Evolutionary conservation across 805 yeast species (phyloP).

Genomic region (Saturnispora diversa): DNA sequence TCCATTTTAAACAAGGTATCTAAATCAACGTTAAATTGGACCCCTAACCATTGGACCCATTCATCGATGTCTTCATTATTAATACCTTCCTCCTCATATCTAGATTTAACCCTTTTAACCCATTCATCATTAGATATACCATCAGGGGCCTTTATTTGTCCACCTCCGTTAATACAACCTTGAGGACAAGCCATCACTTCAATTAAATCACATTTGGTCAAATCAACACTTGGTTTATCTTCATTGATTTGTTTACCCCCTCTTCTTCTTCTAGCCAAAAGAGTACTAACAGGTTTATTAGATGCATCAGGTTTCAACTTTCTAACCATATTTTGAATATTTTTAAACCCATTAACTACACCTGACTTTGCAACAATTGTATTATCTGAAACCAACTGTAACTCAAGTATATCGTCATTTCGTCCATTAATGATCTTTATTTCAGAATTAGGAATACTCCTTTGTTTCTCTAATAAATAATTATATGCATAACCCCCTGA

Average conservation of each 20-base stretch:
- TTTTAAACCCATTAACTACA: conserved; percentile 83
- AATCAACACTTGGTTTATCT: conserved; percentile 37
- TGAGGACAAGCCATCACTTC: conserved; percentile 99
- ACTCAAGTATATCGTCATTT: conserved; percentile 70
- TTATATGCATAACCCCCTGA: conserved; percentile 87
- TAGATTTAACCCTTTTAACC: conserved; percentile 32
- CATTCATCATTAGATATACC: conserved; percentile 33
- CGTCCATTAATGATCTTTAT: conserved; percentile 50
- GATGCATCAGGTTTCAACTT: conserved; percentile 48
- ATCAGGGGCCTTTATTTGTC: conserved; percentile 55
- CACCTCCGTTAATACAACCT: conserved; percentile 97
- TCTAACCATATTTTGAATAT: conserved; percentile 88
- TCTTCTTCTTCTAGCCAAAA: conserved; percentile 38
- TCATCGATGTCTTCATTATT: background rate
- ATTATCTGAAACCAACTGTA: conserved; percentile 39
- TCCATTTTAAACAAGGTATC: conserved; percentile 36
- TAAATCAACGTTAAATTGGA: conserved; percentile 25
- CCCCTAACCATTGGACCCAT: conserved; percentile 10
- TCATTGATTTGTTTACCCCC: conserved; percentile 28
- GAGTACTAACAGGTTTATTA: conserved; percentile 13
- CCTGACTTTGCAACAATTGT: conserved; percentile 47
- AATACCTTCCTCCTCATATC: conserved; percentile 31
- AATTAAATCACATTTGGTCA: conserved; percentile 65
- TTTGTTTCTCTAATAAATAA: conserved; percentile 36
- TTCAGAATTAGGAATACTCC: conserved; percentile 14